phyloP scores from a whole-genome alignment of 495 filamentous ascomycete species.

The Neohortaea acidophila region DNA sequence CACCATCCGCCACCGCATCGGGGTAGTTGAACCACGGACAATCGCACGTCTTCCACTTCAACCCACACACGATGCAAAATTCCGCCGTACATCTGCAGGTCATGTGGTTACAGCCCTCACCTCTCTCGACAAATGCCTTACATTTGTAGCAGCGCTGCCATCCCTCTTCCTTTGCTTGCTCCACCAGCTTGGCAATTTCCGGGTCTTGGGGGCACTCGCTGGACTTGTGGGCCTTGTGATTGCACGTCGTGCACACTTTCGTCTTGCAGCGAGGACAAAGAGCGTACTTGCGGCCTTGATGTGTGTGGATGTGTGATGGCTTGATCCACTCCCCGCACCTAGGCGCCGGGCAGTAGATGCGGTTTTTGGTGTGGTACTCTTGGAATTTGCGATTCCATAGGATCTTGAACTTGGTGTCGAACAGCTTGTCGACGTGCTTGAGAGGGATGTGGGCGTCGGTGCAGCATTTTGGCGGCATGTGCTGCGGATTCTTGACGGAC shows the following conservation, averaged over 20 bases:
- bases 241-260: constrained; percentile 59
- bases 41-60: constrained; percentile 66
- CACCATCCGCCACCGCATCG: constrained; percentile 34
- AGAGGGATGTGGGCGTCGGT: constrained; percentile 54
- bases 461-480: constrained; percentile 73
- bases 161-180: constrained; percentile 53
- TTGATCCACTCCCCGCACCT: constrained; percentile 64
- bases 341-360: constrained; percentile 55
- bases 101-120: constrained; percentile 75
- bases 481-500: constrained; percentile 56
- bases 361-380: constrained; percentile 57
- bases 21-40: constrained; percentile 68
- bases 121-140: constrained; percentile 58
- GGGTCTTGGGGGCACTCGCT: constrained; percentile 57
- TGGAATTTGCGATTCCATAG: constrained; percentile 63
- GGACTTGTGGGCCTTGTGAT: constrained; percentile 52
- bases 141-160: constrained; percentile 69
- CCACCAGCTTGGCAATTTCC: constrained; percentile 46
- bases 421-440: constrained; percentile 57
- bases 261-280: constrained; percentile 53
- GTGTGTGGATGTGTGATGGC: constrained; percentile 44
- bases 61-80: constrained; percentile 69
- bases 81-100: constrained; percentile 67
- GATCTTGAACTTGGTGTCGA: constrained; percentile 55
- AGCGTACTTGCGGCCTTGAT: constrained; percentile 37